A percentile compares a stretch with the other conserved stretches of the same genome.
Evolutionary conservation across 1,284 basidiomycete species (phyloP).

Genomic region (Grifola frondosa): DNA sequence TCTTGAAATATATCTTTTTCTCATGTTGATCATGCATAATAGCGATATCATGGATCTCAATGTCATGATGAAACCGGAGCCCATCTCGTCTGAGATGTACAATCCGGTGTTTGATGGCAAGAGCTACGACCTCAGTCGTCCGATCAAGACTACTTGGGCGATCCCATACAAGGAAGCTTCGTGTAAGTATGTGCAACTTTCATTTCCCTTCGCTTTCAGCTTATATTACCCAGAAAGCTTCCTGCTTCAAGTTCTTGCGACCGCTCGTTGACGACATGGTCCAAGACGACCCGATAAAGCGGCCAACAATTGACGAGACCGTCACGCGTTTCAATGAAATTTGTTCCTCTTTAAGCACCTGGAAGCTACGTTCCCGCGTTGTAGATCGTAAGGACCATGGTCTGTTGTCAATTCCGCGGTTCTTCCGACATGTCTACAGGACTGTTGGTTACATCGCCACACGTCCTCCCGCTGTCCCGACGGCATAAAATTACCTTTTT

Average conservation of each 20-base stretch:
- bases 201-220: not conserved
- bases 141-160: too few species aligned
- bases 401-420: not conserved
- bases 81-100: conserved; percentile 25
- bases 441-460: conserved; percentile 3
- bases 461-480: conserved; percentile 3
- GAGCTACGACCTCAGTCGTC: conserved; percentile 19
- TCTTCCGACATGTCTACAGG: conserved; percentile 1
- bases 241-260: conserved; percentile 31
- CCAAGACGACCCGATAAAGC: conserved; percentile 25
- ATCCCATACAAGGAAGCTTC: too few species aligned
- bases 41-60: conserved; percentile 40
- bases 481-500: too few species aligned
- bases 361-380: conserved; percentile 11
- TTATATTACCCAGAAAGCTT: conserved; percentile 4
- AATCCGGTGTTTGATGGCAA: conserved; percentile 19
- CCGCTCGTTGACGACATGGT: conserved; percentile 33
- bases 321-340: conserved; percentile 4
- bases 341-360: not conserved
- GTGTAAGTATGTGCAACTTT: too few species aligned
- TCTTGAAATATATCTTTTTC: not conserved
- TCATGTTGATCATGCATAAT: not conserved
- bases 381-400: conserved; percentile 2
- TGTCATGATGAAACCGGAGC: conserved; percentile 36
- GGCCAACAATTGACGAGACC: conserved; percentile 22